phyloP scores from a whole-genome alignment of 352 stramenopile species.

The Plasmopara viticola region DNA sequence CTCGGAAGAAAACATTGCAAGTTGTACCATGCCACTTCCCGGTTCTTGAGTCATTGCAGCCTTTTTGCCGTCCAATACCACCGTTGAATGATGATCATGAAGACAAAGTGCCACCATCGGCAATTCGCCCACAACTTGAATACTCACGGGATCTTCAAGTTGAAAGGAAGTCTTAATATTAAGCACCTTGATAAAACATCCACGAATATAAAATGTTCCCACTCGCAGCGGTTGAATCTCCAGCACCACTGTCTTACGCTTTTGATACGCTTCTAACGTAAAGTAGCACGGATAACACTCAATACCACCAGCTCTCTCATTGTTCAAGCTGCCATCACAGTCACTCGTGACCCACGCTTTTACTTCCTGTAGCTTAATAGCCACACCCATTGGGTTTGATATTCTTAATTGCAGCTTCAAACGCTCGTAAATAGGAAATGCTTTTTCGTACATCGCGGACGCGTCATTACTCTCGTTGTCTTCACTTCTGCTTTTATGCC shows the following conservation, averaged over 20 bases:
- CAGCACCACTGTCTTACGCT: constrained; percentile 38
- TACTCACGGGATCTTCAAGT: constrained; percentile 18
- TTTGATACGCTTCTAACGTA: constrained; percentile 47
- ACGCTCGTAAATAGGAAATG: constrained; percentile 48
- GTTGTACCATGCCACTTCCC: constrained; percentile 16
- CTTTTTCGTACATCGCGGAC: constrained; percentile 27
- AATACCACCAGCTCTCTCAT: constrained; percentile 13
- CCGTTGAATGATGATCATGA: constrained; percentile 33
- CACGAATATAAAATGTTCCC: constrained; percentile 39
- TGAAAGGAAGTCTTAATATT: constrained; percentile 58
- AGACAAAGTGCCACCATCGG: constrained; percentile 46
- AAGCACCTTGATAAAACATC: constrained; percentile 56
- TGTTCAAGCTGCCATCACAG: constrained; percentile 4
- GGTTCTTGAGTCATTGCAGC: constrained; percentile 1
- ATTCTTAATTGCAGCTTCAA: constrained; percentile 52
- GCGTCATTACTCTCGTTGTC: constrained; percentile 15
- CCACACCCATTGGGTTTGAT: constrained; percentile 65
- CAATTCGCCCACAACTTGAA: constrained; percentile 40
- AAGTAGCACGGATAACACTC: constrained; percentile 59
- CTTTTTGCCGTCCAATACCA: constrained; percentile 8
- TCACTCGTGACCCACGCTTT: constrained; percentile 39
- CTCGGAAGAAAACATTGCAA: constrained; percentile 67
- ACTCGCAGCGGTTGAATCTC: constrained; percentile 35
- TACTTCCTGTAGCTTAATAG: constrained; percentile 55
- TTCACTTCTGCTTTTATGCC: constrained; percentile 3